A percentile compares a stretch with the other conserved stretches of the same genome.
Evolutionary conservation across 805 yeast species (phyloP).

Genomic region (Pichia californica): DNA sequence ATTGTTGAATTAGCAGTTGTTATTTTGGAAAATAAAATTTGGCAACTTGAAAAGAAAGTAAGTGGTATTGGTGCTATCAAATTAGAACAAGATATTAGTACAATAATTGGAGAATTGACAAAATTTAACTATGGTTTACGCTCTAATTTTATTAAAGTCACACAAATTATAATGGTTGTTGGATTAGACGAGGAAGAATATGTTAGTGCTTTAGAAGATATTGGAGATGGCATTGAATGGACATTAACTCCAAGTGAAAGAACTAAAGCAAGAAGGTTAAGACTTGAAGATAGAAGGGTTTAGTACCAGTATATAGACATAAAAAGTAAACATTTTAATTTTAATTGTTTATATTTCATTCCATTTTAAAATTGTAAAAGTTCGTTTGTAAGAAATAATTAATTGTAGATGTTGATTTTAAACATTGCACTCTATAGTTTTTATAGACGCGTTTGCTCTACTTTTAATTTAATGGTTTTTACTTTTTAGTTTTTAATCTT

Average conservation of each 20-base stretch:
- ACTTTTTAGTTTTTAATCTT: too few relatives aligned
- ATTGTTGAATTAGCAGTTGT: constrained; percentile 51
- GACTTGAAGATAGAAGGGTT: background rate
- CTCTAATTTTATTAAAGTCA: constrained; percentile 70
- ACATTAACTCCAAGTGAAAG: constrained; percentile 73
- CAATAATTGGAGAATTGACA: constrained; percentile 67
- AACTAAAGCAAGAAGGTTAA: constrained; percentile 44
- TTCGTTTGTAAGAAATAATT: too few relatives aligned
- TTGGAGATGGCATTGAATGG: constrained; percentile 42
- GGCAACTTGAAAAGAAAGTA: constrained; percentile 58
- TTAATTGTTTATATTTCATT: too few relatives aligned
- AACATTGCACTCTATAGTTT: too few relatives aligned
- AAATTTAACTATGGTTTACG: constrained; percentile 67
- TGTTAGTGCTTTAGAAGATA: constrained; percentile 25
- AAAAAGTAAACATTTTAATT: too few relatives aligned
- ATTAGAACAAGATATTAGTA: constrained; percentile 74
- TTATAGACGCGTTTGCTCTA: too few relatives aligned
- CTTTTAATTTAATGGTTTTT: too few relatives aligned
- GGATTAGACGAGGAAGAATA: constrained; percentile 70
- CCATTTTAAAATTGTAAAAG: too few relatives aligned
- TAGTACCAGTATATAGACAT: too few relatives aligned
- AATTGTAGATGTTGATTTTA: too few relatives aligned
- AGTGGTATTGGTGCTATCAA: constrained; percentile 81
- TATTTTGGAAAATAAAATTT: constrained; percentile 58
- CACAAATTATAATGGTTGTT: constrained; percentile 75